Evolutionary conservation across 768 basidiomycete genomes (phyloP), one percentile per base, ranked within the genome.

Genomic region (Butyriboletus loyo): DNA sequence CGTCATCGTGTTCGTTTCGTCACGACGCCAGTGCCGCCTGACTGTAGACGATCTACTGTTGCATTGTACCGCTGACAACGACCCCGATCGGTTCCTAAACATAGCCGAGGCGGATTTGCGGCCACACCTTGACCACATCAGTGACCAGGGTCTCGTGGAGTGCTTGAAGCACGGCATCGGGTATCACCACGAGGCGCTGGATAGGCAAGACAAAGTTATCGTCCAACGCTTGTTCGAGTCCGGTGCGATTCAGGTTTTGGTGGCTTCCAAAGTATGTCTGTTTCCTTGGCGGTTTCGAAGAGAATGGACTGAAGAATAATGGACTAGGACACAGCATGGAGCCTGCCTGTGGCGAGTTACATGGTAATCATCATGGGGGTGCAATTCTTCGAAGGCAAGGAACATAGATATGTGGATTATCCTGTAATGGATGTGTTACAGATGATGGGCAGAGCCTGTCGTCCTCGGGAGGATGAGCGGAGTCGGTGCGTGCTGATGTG

Each of bases 331-430:
- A 93, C 91, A 0, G 92, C 94, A 0, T 99, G 97, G 97, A 92
- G 85, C 64, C 76, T 99, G 7, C 95, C 97, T 0, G 85, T 97
- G 17, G 84, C 92, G 0, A 86, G 91, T 53, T 95, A 97, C 71
- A 97, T 98, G 92, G 95, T 98, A 38, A 86, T 99, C 67, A 92
- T 99, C 61, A 98, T 98, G 95, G 96, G 96, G n/a, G 94, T 98
- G 1, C 97, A 99, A 65, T 87, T 72, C 53, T 98, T 89, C 61
- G 95, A 98, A 69, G 96, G 96, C 65, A 91, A 93, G 71, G 97
- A 99, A 63, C 97, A 98, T 66, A 89, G 97, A 40, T 99, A 99
- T 60, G 80, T 95, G 58, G 97, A 98, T 70, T 98, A 98, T 66
- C 94, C 96, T 4, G 93, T 99, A 53, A 96, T 96, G 81, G 96